Conservation (phyloP, 495 filamentous ascomycete genomes). For the Talaromyces liani region DNA sequence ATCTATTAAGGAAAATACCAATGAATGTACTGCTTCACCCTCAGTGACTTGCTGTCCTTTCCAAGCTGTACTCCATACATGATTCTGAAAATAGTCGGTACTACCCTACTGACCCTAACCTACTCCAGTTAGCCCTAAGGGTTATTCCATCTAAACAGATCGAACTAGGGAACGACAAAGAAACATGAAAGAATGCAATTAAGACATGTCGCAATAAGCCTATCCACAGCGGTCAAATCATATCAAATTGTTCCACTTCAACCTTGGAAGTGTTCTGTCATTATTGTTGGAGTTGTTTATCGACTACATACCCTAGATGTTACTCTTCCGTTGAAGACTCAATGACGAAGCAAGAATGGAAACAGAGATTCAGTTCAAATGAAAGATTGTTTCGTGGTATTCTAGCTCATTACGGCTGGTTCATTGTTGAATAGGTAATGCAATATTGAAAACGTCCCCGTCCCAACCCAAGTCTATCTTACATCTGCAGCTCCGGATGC, state of each 20-base stretch:
- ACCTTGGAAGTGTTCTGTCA: too few relatives aligned
- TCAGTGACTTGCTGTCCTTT: neutral
- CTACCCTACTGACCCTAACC: neutral
- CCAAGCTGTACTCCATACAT: neutral
- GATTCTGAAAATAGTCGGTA: neutral
- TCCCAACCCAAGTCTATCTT: too few relatives aligned
- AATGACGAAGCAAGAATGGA: too few relatives aligned
- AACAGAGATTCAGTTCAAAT: too few relatives aligned
- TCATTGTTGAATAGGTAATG: too few relatives aligned
- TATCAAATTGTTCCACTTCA: neutral
- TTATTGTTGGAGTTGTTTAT: neutral
- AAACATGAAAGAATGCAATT: neutral
- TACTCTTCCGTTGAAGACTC: too few relatives aligned
- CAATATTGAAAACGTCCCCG: too few relatives aligned
- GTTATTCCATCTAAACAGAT: too few relatives aligned
- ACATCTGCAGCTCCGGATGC: too few relatives aligned
- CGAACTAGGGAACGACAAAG: neutral
- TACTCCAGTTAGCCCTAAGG: neutral
- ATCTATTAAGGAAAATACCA: neutral
- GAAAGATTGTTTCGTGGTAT: too few relatives aligned
- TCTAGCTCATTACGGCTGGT: too few relatives aligned
- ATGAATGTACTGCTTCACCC: neutral
- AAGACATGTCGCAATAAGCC: neutral
- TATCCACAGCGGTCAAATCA: neutral
- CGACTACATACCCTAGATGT: too few relatives aligned